Percentiles rank a stretch among this genome's conserved stretches.
Conservation (phyloP, 1,139 yeast species). For the Citeromyces siamensis region DNA sequence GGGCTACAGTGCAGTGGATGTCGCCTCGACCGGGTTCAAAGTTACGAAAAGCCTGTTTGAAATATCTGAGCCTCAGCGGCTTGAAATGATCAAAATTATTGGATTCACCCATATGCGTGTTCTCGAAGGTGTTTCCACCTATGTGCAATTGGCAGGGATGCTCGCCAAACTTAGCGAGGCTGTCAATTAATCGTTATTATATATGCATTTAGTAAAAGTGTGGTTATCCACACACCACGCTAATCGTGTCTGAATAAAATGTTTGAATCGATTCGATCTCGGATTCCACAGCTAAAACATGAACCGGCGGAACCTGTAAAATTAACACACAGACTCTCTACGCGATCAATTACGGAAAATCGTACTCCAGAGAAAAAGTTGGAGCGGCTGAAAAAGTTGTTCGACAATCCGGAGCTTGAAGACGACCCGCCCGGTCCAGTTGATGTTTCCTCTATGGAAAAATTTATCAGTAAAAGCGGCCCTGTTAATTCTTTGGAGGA, state of each 20-base stretch:
- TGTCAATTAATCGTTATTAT: background rate
- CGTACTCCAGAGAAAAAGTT: background rate
- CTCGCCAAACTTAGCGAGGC: conserved; percentile 44
- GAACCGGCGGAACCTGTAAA: background rate
- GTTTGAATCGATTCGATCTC: conserved; percentile 2
- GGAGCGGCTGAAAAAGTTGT: conserved; percentile 8
- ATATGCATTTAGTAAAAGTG: too few species aligned
- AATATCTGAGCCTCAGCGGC: conserved; percentile 50
- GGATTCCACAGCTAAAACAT: background rate
- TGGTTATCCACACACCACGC: too few species aligned
- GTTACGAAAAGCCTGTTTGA: conserved; percentile 71
- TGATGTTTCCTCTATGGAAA: conserved; percentile 6
- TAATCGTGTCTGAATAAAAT: too few species aligned
- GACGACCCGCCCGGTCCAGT: conserved; percentile 8
- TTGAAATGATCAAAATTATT: conserved; percentile 72
- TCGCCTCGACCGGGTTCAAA: conserved; percentile 79
- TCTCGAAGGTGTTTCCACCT: conserved; percentile 85
- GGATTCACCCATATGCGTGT: conserved; percentile 90
- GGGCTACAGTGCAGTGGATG: conserved; percentile 92
- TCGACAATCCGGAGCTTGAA: conserved; percentile 13
- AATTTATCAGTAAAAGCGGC: conserved; percentile 4
- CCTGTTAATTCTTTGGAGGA: conserved; percentile 12
- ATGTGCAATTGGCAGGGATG: conserved; percentile 77
- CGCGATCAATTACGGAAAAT: background rate
- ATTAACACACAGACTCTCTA: background rate